These are phyloP conservation scores for Nemania bipapillata DNA, from an alignment of 2,329 filamentous ascomycete genomes.

Conservation along the genomic window DNA sequence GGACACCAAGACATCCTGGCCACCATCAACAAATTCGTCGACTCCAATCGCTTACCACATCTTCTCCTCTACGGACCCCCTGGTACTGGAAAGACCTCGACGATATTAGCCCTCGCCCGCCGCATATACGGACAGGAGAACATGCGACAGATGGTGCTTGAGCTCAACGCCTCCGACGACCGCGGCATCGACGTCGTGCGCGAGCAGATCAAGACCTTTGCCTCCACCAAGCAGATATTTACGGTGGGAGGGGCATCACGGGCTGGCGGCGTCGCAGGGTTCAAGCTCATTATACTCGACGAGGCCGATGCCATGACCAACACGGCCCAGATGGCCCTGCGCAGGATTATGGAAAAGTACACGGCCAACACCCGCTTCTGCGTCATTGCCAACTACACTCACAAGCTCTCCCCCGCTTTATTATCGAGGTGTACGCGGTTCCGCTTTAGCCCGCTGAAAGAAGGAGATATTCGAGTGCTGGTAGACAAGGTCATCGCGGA, in stretches of 20 bases:
- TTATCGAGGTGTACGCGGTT: conserved; percentile 94
- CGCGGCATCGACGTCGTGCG: conserved; percentile 96
- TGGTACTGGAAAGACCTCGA: conserved; percentile 97
- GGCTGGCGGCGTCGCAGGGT: conserved; percentile 71
- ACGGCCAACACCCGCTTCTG: conserved; percentile 97
- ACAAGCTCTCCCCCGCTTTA: conserved; percentile 93
- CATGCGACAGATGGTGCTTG: conserved; percentile 97
- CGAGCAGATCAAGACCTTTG: conserved; percentile 99
- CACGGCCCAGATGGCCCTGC: conserved; percentile 95
- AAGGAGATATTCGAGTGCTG: conserved; percentile 82
- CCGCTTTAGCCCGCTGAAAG: conserved; percentile 91
- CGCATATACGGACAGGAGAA: conserved; percentile 92
- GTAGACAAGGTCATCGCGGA: conserved; percentile 91
- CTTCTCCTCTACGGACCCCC: conserved; percentile 96
- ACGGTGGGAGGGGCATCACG: conserved; percentile 65
- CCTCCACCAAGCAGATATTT: conserved; percentile 98
- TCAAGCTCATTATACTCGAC: conserved; percentile 96
- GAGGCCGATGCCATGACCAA: conserved; percentile 99
- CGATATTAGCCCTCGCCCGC: conserved; percentile 89
- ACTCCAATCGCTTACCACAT: conserved; percentile 92
- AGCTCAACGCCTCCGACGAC: conserved; percentile 97
- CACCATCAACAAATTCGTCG: conserved; percentile 97
- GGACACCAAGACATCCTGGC: conserved; percentile 97
- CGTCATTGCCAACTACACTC: conserved; percentile 98
- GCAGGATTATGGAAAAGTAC: conserved; percentile 99